Evolutionary conservation across 495 filamentous ascomycete genomes (phyloP), one percentile per base, ranked within the genome.

Genomic region (Letharia columbiana): DNA sequence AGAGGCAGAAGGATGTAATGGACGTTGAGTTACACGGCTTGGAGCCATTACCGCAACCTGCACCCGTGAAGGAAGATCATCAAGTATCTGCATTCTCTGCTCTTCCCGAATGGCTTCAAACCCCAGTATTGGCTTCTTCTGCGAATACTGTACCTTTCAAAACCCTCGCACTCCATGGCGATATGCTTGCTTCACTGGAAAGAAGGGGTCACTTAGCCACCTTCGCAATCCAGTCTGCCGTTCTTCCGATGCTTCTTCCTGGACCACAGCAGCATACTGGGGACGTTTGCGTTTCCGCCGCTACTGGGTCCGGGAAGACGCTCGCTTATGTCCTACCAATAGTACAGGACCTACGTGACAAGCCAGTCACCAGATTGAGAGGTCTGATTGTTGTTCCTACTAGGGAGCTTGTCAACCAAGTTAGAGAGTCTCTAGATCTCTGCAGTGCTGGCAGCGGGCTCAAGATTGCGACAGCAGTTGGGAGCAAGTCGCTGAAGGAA

Each of bases 231-330:
- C 93, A 98, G 73, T 86, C 90, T 0, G 84, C 86, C 0, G 83
- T 93, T 0, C 82, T 97, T 39, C 91, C 92, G 9, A 77, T 95
- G 40, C 81, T 97, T 5, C 75, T 93, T 1, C 83, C 88, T 11
- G 82, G 82, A 0, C 73, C 75, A 20, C 73, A 83, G 52, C 77
- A 74, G 20, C 81, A 84, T 64, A 74, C 80, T 4, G 89, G 91
- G 4, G 93, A 98, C 76, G 67, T 98, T 10, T 89, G 94, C 61
- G 84, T 98, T 20, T 91, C 91, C 31, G 93, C 93, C 1, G 85
- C 91, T 5, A 98, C 93, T 1, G 93, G 93, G 7, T 97, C 93
- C 0, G 93, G 93, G 58, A 98, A 98, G 73, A 98, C 93, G 0
- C 76, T 98, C 4, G 87, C 93, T 8, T 98, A 98, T 68, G 81